These are phyloP conservation scores for Tolypocladium nubicola DNA, from an alignment of 2,329 filamentous ascomycete genomes.

Conservation along the genomic window DNA sequence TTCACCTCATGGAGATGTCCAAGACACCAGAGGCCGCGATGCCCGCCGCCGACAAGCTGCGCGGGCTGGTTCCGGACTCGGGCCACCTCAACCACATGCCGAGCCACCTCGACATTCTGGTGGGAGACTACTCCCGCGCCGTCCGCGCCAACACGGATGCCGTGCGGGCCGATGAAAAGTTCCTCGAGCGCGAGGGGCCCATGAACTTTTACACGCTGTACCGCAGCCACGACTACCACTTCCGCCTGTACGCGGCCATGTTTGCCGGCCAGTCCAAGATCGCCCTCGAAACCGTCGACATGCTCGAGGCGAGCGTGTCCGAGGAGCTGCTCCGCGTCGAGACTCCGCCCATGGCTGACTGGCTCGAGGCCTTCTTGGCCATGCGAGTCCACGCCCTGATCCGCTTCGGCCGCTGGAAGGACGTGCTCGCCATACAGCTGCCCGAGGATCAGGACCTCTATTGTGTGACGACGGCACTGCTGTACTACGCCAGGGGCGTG, in stretches of 20 bases:
- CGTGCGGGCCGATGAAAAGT: conserved; percentile 58
- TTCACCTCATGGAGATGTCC: conserved; percentile 73
- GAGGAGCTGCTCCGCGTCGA: conserved; percentile 52
- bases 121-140: conserved; percentile 58
- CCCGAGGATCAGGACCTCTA: conserved; percentile 52
- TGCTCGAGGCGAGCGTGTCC: conserved; percentile 52
- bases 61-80: conserved; percentile 55
- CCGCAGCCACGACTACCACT: conserved; percentile 64
- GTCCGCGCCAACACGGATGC: conserved; percentile 58
- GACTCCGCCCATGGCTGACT: conserved; percentile 68
- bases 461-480: conserved; percentile 58
- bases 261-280: conserved; percentile 56
- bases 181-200: conserved; percentile 45
- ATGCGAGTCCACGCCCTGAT: conserved; percentile 60
- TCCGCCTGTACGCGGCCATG: conserved; percentile 68
- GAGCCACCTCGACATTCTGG: conserved; percentile 62
- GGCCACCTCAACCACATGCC: conserved; percentile 72
- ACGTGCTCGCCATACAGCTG: conserved; percentile 45
- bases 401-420: conserved; percentile 63
- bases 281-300: conserved; percentile 48
- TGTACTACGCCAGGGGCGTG: conserved; percentile 57
- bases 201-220: conserved; percentile 71
- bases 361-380: conserved; percentile 60
- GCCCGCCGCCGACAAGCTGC: conserved; percentile 48
- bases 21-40: conserved; percentile 51